Conservation (phyloP, 108 stramenopile genomes). For the Cyclotella choctawhatcheeana region DNA sequence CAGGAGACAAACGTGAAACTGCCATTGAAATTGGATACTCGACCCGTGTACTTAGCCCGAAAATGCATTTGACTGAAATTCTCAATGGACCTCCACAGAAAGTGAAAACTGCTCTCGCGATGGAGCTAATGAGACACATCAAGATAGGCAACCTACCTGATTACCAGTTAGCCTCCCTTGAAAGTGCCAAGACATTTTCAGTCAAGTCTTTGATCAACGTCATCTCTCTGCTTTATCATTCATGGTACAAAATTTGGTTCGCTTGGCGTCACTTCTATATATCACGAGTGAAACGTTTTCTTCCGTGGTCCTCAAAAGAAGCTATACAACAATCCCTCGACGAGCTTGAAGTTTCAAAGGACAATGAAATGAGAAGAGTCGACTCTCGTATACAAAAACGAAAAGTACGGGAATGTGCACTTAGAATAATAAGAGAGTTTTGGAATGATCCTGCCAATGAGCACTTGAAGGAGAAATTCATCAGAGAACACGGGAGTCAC, state of each 20-base stretch:
- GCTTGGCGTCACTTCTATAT: conserved; percentile 37
- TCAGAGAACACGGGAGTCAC: conserved; percentile 27
- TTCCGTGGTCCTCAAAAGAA: conserved; percentile 30
- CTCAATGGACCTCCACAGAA: conserved; percentile 61
- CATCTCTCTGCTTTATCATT: conserved; percentile 21
- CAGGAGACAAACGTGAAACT: conserved; percentile 98
- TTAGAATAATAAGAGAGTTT: conserved; percentile 65
- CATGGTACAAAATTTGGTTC: conserved; percentile 32
- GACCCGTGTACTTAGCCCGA: conserved; percentile 86
- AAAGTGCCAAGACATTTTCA: conserved; percentile 29
- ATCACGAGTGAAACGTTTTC: conserved; percentile 25
- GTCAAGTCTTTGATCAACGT: conserved; percentile 39
- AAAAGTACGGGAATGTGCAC: conserved; percentile 72
- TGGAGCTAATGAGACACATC: conserved; percentile 87
- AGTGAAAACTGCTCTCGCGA: conserved; percentile 75
- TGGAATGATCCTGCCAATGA: conserved; percentile 20
- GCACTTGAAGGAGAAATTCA: conserved; percentile 9
- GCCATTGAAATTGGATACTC: conserved; percentile 98
- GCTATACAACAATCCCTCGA: conserved; percentile 22
- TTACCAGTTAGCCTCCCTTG: conserved; percentile 68
- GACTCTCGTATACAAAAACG: conserved; percentile 54
- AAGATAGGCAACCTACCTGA: conserved; percentile 79
- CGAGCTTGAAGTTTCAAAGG: conserved; percentile 27
- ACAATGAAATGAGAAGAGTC: conserved; percentile 25
- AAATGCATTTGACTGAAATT: conserved; percentile 94